These are phyloP conservation scores for Synchytrium microbalum DNA, from an alignment of 371 early-diverging fungal species.

Conservation along the genomic window DNA sequence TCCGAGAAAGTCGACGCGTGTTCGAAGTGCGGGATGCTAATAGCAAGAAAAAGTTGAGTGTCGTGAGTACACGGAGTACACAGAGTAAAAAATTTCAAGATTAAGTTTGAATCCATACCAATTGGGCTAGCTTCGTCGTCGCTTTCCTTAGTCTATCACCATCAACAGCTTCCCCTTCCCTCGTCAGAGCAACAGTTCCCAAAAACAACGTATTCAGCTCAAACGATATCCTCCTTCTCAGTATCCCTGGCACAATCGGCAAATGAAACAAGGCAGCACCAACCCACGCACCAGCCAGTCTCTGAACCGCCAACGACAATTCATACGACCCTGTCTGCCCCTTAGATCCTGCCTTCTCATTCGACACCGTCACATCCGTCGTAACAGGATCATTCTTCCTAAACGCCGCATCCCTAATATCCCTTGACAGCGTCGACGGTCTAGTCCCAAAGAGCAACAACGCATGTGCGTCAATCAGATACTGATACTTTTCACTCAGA, in stretches of 20 bases:
- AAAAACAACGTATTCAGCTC: background rate
- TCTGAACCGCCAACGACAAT: background rate
- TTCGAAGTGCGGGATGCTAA: background rate
- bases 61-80: no score
- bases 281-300: background rate
- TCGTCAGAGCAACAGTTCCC: background rate
- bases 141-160: background rate
- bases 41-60: background rate
- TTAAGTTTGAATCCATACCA: no score
- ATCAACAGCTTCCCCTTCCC: background rate
- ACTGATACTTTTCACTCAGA: background rate
- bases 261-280: background rate
- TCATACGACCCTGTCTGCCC: background rate
- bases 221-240: background rate
- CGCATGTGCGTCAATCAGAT: background rate
- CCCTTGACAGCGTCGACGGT: background rate
- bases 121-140: background rate
- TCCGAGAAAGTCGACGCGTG: background rate
- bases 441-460: background rate
- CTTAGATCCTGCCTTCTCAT: background rate
- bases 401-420: background rate
- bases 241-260: background rate
- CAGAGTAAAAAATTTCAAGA: no score
- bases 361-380: background rate
- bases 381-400: background rate